These are phyloP conservation scores for Annona squamosa DNA, from an alignment of 164 flowering plant genomes.

Conservation along the genomic window DNA sequence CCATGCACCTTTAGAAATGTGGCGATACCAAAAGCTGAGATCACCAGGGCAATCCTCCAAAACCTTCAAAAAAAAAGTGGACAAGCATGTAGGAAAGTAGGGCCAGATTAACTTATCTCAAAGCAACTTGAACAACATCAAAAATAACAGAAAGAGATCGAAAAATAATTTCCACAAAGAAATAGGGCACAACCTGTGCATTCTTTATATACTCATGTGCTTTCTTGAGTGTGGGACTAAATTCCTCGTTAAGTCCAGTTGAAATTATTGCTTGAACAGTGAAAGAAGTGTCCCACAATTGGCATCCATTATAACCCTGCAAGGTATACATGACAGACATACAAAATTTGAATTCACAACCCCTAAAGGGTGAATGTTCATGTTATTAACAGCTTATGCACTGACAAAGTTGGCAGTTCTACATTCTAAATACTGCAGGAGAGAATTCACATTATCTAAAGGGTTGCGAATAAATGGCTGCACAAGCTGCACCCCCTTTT, in stretches of 20 bases:
- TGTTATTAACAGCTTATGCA: not conserved
- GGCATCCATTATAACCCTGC: slow-evolving; percentile 78
- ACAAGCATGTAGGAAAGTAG: not conserved
- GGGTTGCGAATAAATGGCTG: too few species aligned
- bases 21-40: slow-evolving; percentile 58
- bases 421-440: too few species aligned
- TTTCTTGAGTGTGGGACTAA: slow-evolving; percentile 36
- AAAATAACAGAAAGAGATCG: not conserved
- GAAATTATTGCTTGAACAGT: slow-evolving; percentile 61
- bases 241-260: slow-evolving; percentile 42
- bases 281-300: slow-evolving; percentile 64
- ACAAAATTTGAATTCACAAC: not conserved
- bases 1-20: slow-evolving; percentile 92
- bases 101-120: not conserved
- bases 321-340: not conserved
- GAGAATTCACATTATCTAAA: too few species aligned
- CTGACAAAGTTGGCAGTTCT: too few species aligned
- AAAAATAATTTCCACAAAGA: not conserved
- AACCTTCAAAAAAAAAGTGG: slow-evolving; percentile 36
- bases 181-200: slow-evolving; percentile 38
- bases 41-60: slow-evolving; percentile 53
- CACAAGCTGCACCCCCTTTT: too few species aligned
- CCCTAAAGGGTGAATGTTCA: not conserved
- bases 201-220: slow-evolving; percentile 48
- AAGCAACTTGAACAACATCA: not conserved